Evolutionary conservation across 208 protist species (phyloP).

Genomic region (Trichomonas vaginalis): DNA sequence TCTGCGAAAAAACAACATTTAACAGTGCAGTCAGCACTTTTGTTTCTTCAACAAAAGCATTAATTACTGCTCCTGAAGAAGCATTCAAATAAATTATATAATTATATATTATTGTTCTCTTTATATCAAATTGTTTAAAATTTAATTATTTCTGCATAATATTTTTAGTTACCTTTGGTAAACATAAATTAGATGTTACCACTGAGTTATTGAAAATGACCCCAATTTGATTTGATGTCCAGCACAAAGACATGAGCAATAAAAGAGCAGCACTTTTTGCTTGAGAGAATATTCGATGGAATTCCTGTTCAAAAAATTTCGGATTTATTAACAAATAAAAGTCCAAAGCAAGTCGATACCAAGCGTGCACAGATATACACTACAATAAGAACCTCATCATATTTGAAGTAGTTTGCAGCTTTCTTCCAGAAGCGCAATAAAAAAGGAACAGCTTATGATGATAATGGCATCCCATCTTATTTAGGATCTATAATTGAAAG

Average conservation of each 20-base stretch:
- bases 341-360: not conserved
- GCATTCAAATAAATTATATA: not conserved
- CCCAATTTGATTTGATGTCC: too few relatives aligned
- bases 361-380: not conserved
- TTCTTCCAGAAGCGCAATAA: not conserved
- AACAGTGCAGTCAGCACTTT: not conserved
- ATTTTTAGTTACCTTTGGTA: too few relatives aligned
- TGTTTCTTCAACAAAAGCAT: not conserved
- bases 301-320: not conserved
- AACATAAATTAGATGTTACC: too few relatives aligned
- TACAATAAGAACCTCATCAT: not conserved
- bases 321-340: not conserved
- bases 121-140: too few relatives aligned
- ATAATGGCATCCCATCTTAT: not conserved
- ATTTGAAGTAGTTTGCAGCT: not conserved
- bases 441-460: not conserved
- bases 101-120: too few relatives aligned
- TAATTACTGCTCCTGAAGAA: not conserved
- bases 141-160: too few relatives aligned
- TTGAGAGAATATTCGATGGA: not conserved
- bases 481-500: not conserved
- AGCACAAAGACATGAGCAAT: not conserved
- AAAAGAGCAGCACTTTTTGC: not conserved
- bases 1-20: not conserved
- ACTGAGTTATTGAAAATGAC: too few relatives aligned